These are phyloP conservation scores for Sutorius australiensis DNA, from an alignment of 768 basidiomycete species.

Conservation along the genomic window DNA sequence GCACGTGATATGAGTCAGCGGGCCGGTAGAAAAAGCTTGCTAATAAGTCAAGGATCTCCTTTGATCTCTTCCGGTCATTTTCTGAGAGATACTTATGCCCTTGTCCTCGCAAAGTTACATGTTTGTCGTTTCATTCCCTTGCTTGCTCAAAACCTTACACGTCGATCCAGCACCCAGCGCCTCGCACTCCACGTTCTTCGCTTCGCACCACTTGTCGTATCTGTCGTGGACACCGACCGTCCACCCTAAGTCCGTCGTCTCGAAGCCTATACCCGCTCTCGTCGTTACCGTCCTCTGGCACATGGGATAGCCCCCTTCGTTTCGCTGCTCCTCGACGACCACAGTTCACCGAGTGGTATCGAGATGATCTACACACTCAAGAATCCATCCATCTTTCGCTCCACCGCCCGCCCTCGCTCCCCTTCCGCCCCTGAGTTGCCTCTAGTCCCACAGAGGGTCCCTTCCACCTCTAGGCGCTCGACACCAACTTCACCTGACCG, in stretches of 20 bases:
- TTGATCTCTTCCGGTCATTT: constrained; percentile 3
- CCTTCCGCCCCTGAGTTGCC: constrained; percentile 44
- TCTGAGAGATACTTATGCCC: constrained; percentile 45
- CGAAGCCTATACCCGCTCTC: constrained; percentile 8
- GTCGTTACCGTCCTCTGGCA: constrained; percentile 8
- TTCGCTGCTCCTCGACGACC: constrained; percentile 26
- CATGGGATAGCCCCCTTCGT: constrained; percentile 43
- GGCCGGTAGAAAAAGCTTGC: background rate
- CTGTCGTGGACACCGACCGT: constrained; percentile 66
- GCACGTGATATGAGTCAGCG: background rate
- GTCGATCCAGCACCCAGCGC: constrained; percentile 19
- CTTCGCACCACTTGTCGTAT: constrained; percentile 57
- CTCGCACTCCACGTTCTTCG: constrained; percentile 45
- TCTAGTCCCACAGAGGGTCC: constrained; percentile 41
- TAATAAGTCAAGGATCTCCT: constrained; percentile 18
- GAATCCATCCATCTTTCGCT: constrained; percentile 62
- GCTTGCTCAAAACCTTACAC: constrained; percentile 1
- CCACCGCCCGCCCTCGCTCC: constrained; percentile 61
- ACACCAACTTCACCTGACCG: constrained; percentile 33
- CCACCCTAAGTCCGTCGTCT: constrained; percentile 60
- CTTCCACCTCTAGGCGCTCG: constrained; percentile 58
- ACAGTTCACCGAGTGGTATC: background rate
- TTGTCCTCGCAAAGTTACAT: constrained; percentile 37
- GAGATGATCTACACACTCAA: constrained; percentile 64
- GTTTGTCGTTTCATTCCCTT: constrained; percentile 10